Conservation (phyloP, 2,329 filamentous ascomycete species). For the Raffaelea deltoideospora region DNA sequence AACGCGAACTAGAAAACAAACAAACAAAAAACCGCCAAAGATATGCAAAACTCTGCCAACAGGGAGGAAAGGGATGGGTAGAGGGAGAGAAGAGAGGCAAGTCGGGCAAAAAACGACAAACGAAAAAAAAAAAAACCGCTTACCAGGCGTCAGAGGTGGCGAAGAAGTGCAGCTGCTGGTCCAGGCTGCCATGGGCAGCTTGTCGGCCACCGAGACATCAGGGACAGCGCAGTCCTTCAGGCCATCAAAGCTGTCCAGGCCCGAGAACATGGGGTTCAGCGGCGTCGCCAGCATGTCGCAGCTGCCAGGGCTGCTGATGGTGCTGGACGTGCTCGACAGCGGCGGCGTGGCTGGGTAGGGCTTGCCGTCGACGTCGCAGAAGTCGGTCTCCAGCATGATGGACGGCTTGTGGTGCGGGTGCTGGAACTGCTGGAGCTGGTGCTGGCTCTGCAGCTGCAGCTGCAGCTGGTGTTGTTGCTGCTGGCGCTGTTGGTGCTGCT, state of each 20-base stretch:
- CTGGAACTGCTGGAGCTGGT: constrained; percentile 64
- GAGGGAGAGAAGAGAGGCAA: neutral
- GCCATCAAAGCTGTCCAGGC: constrained; percentile 49
- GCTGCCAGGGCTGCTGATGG: constrained; percentile 70
- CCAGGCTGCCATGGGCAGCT: constrained; percentile 62
- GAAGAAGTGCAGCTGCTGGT: constrained; percentile 59
- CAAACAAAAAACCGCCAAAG: too few relatives aligned
- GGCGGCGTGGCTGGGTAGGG: constrained; percentile 79
- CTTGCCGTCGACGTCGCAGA: constrained; percentile 42
- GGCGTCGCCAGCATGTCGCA: constrained; percentile 71
- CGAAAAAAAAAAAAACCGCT: constrained; percentile 22
- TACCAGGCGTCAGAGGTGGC: constrained; percentile 83
- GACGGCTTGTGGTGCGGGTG: constrained; percentile 63
- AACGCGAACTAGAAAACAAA: too few relatives aligned
- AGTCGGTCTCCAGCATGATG: constrained; percentile 66
- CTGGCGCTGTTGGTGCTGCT: constrained; percentile 17
- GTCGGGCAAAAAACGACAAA: constrained; percentile 3
- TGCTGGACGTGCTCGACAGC: constrained; percentile 65
- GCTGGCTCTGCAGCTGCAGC: too few relatives aligned
- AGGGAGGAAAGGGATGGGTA: neutral
- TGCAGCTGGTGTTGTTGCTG: too few relatives aligned
- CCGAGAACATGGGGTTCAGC: constrained; percentile 63
- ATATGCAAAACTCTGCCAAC: too few relatives aligned
- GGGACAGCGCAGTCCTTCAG: constrained; percentile 59
- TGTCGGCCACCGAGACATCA: constrained; percentile 56